Percentiles rank a stretch among this genome's conserved stretches.
Conservation (phyloP, 192 early-diverging fungal species). For the Backusella morwellensis region DNA sequence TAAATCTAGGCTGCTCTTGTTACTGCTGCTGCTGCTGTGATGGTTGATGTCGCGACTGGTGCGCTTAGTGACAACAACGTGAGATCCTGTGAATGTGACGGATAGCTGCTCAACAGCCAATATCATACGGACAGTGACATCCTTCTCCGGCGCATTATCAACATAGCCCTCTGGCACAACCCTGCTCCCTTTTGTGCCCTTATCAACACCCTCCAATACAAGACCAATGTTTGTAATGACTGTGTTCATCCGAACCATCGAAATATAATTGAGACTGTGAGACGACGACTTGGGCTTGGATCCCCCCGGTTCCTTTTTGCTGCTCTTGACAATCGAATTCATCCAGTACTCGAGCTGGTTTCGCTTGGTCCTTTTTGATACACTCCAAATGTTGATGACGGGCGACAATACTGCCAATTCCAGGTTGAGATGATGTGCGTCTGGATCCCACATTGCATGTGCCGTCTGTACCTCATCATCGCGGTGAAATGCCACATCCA, state of each 20-base stretch:
- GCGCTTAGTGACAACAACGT: neutral
- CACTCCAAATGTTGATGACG: conserved; percentile 2
- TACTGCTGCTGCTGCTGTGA: neutral
- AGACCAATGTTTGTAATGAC: neutral
- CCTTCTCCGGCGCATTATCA: conserved; percentile 30
- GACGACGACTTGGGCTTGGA: too few relatives aligned
- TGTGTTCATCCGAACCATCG: neutral
- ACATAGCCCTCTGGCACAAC: conserved; percentile 20
- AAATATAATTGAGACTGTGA: neutral
- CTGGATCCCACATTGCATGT: neutral
- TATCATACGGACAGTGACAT: conserved; percentile 7
- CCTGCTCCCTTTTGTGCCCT: neutral
- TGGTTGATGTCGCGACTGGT: neutral
- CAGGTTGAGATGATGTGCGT: neutral
- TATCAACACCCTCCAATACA: conserved; percentile 15
- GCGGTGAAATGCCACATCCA: neutral
- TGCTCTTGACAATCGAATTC: neutral
- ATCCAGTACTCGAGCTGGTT: conserved; percentile 6
- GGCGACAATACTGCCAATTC: neutral
- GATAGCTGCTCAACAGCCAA: conserved; percentile 13
- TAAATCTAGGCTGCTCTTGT: neutral
- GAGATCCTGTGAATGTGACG: conserved; percentile 18
- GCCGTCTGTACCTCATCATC: neutral
- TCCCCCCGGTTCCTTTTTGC: neutral
- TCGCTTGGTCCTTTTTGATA: too few relatives aligned